These are phyloP conservation scores for Spathaspora sp. DNA, from an alignment of 805 yeast genomes.

Conservation along the genomic window DNA sequence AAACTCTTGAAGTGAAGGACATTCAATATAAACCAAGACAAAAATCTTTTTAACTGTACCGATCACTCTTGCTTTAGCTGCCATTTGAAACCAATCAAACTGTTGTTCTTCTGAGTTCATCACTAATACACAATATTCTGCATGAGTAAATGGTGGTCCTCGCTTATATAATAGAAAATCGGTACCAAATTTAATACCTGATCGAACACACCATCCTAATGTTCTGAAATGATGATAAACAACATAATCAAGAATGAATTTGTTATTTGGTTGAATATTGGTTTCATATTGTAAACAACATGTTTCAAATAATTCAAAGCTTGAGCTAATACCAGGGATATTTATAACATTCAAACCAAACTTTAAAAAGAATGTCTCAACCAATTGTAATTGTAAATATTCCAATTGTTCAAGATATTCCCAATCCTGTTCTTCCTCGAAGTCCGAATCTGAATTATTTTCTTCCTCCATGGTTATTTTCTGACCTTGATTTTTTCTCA, in stretches of 20 bases:
- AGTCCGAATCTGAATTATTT: neutral
- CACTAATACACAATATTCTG: constrained; percentile 72
- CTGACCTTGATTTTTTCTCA: constrained; percentile 10
- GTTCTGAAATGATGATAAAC: constrained; percentile 86
- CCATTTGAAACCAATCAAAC: constrained; percentile 55
- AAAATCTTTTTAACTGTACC: constrained; percentile 83
- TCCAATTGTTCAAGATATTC: constrained; percentile 26
- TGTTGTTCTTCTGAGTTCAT: constrained; percentile 36
- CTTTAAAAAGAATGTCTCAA: constrained; percentile 69
- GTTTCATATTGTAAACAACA: constrained; percentile 16
- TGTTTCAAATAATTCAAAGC: constrained; percentile 21
- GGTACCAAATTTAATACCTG: constrained; percentile 91
- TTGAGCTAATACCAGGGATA: constrained; percentile 18
- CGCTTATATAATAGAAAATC: constrained; percentile 77
- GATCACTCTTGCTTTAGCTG: constrained; percentile 73
- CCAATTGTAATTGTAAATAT: constrained; percentile 66
- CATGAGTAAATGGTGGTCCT: constrained; percentile 96
- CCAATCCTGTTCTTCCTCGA: constrained; percentile 14
- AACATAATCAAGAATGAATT: constrained; percentile 55
- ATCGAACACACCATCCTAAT: constrained; percentile 89
- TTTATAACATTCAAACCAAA: constrained; percentile 51
- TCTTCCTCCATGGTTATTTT: neutral
- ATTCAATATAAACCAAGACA: constrained; percentile 63
- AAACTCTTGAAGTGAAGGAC: constrained; percentile 39
- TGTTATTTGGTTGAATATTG: constrained; percentile 18